Percentiles rank a stretch among this genome's conserved stretches.
Evolutionary conservation across 225 moss, liverwort and hornwort genomes (phyloP).

Genomic region (Pseudisothecium myosuroides): DNA sequence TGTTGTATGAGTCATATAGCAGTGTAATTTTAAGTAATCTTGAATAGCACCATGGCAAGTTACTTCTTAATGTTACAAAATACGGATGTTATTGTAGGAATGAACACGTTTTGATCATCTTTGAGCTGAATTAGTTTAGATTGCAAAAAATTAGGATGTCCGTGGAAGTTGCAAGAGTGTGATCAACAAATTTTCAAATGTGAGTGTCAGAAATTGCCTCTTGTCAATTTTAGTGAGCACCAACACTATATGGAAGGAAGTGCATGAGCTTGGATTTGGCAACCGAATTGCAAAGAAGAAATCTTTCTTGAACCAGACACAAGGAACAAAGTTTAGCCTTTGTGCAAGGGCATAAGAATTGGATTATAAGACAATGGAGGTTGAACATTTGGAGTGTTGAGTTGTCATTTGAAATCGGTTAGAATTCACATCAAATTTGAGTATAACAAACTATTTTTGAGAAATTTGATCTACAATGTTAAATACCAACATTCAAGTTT

Average conservation of each 20-base stretch:
- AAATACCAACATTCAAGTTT: background rate
- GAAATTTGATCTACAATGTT: background rate
- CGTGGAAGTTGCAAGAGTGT: rapidly evolving
- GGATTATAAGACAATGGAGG: background rate
- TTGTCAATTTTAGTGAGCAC: background rate
- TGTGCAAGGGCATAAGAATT: background rate
- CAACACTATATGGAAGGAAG: background rate
- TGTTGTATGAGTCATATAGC: background rate
- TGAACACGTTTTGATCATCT: background rate
- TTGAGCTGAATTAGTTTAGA: background rate
- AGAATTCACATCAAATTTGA: background rate
- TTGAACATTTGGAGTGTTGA: background rate
- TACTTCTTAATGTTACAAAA: background rate
- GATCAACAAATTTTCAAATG: background rate
- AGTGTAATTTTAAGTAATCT: background rate
- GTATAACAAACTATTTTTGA: rapidly evolving
- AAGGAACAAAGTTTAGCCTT: rapidly evolving
- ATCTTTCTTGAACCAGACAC: background rate
- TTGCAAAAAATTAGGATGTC: background rate
- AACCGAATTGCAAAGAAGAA: background rate
- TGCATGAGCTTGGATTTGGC: background rate
- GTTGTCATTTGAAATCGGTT: background rate
- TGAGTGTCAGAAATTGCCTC: background rate
- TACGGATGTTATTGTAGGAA: background rate
- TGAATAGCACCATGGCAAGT: rapidly evolving